Percentiles rank a stretch among this genome's conserved stretches.
phyloP scores from a whole-genome alignment of 495 filamentous ascomycete genomes.

The Viridothelium virens region DNA sequence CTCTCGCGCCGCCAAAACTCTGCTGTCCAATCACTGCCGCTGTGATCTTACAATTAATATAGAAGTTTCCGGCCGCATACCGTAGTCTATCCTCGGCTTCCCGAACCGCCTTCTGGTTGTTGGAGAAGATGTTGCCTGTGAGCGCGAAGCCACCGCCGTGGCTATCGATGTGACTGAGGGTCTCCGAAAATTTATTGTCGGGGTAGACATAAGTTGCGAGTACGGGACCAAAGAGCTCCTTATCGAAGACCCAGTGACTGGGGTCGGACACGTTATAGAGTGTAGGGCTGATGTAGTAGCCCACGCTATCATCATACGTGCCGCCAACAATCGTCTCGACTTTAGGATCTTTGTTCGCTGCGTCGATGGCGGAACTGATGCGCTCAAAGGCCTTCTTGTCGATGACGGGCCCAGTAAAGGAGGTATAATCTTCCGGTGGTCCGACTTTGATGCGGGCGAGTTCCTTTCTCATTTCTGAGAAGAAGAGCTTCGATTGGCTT shows the following conservation, averaged over 20 bases:
- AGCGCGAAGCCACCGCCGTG: conserved; percentile 66
- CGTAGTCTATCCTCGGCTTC: conserved; percentile 65
- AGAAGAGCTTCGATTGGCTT: conserved; percentile 44
- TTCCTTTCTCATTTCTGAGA: conserved; percentile 22
- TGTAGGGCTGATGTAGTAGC: conserved; percentile 67
- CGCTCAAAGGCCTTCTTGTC: conserved; percentile 64
- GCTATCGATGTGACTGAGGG: conserved; percentile 53
- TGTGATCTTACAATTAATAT: conserved; percentile 89
- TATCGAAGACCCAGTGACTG: conserved; percentile 56
- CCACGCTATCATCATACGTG: conserved; percentile 57
- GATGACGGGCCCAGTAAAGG: conserved; percentile 75
- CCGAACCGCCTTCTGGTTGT: conserved; percentile 58
- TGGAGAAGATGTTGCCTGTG: conserved; percentile 71
- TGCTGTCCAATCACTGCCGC: conserved; percentile 90
- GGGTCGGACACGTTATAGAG: conserved; percentile 57
- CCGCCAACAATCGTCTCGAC: conserved; percentile 61
- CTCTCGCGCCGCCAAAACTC: conserved; percentile 78
- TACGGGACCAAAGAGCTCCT: conserved; percentile 73
- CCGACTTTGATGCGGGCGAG: conserved; percentile 51
- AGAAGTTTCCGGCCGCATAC: conserved; percentile 80
- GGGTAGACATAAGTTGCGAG: conserved; percentile 65
- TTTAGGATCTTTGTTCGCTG: conserved; percentile 55
- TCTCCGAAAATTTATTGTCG: conserved; percentile 49
- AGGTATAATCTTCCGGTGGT: conserved; percentile 56
- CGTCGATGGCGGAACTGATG: conserved; percentile 58